Evolutionary conservation across 1,284 basidiomycete species (phyloP).

Genomic region (Irpex rosettiformis): DNA sequence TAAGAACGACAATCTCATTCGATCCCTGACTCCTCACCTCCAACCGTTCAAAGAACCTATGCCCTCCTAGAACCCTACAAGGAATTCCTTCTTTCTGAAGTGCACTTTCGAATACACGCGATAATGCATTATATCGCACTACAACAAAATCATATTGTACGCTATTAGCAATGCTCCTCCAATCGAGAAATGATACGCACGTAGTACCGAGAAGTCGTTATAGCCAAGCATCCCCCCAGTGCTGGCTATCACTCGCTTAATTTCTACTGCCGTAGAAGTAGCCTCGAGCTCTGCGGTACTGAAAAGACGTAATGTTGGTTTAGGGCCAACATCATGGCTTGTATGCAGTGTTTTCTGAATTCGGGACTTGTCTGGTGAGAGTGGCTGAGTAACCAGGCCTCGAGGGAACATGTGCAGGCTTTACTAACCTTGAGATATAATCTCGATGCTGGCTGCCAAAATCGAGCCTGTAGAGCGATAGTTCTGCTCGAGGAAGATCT

Average conservation of each 20-base stretch:
- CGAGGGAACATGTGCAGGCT: neutral
- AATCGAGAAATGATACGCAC: conserved; percentile 40
- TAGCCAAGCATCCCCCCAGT: conserved; percentile 72
- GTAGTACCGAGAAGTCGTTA: conserved; percentile 78
- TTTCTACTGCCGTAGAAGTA: conserved; percentile 73
- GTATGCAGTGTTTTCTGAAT: conserved; percentile 78
- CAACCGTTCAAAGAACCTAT: conserved; percentile 85
- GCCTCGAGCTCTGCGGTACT: conserved; percentile 59
- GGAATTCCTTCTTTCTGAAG: conserved; percentile 81
- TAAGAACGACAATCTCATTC: conserved; percentile 15
- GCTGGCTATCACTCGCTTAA: conserved; percentile 73
- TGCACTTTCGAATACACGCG: conserved; percentile 74
- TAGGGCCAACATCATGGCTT: conserved; percentile 63
- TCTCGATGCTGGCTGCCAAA: conserved; percentile 69
- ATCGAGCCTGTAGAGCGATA: conserved; percentile 86
- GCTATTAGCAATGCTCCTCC: neutral
- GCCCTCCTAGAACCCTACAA: conserved; percentile 73
- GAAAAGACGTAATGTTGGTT: conserved; percentile 50
- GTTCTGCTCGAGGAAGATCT: conserved; percentile 83
- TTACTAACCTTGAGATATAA: conserved; percentile 73
- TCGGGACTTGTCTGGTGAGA: conserved; percentile 56
- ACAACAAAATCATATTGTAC: conserved; percentile 4
- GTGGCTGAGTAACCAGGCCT: neutral
- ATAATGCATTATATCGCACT: conserved; percentile 86
- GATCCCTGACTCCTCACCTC: conserved; percentile 41